Evolutionary conservation across 306 rosid genomes (phyloP).

Genomic region (Mucuna pruriens): DNA sequence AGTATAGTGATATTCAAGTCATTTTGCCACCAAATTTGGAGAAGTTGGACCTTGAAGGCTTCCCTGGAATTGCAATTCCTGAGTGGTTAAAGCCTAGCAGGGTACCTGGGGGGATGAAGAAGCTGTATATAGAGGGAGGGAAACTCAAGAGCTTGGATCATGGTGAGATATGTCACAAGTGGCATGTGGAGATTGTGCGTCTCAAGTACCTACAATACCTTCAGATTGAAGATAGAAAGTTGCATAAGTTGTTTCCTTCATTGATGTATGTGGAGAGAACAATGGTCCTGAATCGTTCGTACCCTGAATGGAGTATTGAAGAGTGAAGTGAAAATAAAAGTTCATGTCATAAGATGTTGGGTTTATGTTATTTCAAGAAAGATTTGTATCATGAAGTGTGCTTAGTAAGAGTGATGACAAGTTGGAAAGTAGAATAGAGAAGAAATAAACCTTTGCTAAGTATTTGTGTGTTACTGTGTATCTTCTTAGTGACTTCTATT

Average conservation of each 20-base stretch:
- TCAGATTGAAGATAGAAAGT: neutral
- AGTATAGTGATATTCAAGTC: neutral
- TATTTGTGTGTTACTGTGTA: neutral
- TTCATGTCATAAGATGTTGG: neutral
- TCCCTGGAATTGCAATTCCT: neutral
- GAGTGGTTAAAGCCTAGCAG: slow-evolving; percentile 21
- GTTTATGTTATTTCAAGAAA: neutral
- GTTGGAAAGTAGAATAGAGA: neutral
- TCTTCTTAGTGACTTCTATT: neutral
- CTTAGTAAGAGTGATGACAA: neutral
- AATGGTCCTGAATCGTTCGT: neutral
- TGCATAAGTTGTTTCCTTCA: neutral
- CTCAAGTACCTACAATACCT: neutral
- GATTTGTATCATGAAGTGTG: neutral
- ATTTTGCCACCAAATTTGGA: neutral
- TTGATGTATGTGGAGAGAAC: neutral
- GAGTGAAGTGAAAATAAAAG: neutral
- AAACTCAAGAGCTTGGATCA: neutral
- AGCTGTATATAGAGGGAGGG: slow-evolving; percentile 38
- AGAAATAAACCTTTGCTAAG: neutral
- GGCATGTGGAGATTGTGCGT: slow-evolving; percentile 14
- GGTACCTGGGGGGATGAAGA: neutral
- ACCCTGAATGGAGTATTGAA: neutral
- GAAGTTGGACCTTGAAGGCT: slow-evolving; percentile 13
- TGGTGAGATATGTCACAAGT: neutral